These are phyloP conservation scores for Neurospora sp. DNA, from an alignment of 495 filamentous ascomycete genomes.

Conservation along the genomic window DNA sequence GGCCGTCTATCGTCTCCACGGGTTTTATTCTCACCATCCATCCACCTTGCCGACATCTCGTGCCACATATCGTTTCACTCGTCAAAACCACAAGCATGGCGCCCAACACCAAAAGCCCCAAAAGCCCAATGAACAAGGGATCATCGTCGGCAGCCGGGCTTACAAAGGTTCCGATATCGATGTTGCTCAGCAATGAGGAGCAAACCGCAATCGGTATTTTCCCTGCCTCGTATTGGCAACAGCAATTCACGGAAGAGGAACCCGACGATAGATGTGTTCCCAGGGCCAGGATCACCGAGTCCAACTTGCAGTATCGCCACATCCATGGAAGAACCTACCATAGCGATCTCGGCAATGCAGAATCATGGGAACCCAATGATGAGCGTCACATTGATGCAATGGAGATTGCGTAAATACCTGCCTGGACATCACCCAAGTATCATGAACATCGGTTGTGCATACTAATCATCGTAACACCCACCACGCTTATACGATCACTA, in stretches of 20 bases:
- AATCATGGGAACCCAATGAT: constrained; percentile 18
- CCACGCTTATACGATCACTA: constrained; percentile 13
- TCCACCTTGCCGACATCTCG: neutral
- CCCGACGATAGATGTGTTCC: neutral
- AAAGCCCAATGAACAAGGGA: neutral
- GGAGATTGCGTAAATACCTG: constrained; percentile 9
- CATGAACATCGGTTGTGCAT: too few species aligned
- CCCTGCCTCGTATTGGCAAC: neutral
- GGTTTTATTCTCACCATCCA: neutral
- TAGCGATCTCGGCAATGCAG: constrained; percentile 4
- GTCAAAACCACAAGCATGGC: neutral
- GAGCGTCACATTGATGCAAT: constrained; percentile 12
- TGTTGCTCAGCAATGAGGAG: neutral
- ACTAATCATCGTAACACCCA: constrained; percentile 7
- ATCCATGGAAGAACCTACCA: constrained; percentile 32
- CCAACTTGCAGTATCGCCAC: constrained; percentile 35
- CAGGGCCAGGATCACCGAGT: constrained; percentile 27
- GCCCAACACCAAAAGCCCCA: too few species aligned
- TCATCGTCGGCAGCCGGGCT: neutral
- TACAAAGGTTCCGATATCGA: neutral
- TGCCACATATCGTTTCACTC: neutral
- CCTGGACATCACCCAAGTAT: constrained; percentile 23
- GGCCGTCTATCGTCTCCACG: neutral
- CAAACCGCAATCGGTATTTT: neutral
- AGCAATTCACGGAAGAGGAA: neutral